Evolutionary conservation across 441 rosid genomes (phyloP), one percentile per base, ranked within the genome.

Genomic region (Dalechampia spathulata): DNA sequence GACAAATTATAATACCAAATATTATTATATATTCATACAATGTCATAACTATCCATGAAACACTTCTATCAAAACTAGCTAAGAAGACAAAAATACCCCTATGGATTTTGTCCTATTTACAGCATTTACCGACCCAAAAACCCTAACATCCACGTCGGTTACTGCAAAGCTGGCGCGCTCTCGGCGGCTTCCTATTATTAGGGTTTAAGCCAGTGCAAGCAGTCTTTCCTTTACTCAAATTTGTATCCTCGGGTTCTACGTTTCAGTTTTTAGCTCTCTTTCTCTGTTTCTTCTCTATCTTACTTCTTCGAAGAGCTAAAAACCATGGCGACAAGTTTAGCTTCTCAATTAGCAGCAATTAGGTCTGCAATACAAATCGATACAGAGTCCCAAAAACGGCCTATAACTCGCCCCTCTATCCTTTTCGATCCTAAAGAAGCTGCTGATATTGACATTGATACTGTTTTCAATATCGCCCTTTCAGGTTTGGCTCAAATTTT

Each of bases 371-470:
- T 81, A 20, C 87, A 75, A 67, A 72, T 55, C 6, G 89, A 80
- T 12, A 65, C 79, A 49, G 91, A 78, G 61, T 62, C 83, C 20
- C 69, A 54, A 42, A 79, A 76, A 68, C 69, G 86, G 20, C 87
- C 90, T 15, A 64, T 83, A 37, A 79, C 83, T 52, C 81, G 86
- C 22, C 86, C 90, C 16, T 79, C 94, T 48, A 46, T 86, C 43
- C 62, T 86, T 2, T 86, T 74, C 61, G 70, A 62, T 46, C 69
- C 90, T 38, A 81, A 78, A 63, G 83, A 81, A 70, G 94, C 94
- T 14, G 87, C 90, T 4, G 99, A 94, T 65, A 63, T 87, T 10
- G 96, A 90, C 53, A 64, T 80, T 53, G 98, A 94, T 6, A 68
- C 89, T 15, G 77, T 94, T 37, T 67, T 76, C 23, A 62, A 51